Conservation (phyloP, 441 rosid genomes). For the Raphanus hybrid region DNA sequence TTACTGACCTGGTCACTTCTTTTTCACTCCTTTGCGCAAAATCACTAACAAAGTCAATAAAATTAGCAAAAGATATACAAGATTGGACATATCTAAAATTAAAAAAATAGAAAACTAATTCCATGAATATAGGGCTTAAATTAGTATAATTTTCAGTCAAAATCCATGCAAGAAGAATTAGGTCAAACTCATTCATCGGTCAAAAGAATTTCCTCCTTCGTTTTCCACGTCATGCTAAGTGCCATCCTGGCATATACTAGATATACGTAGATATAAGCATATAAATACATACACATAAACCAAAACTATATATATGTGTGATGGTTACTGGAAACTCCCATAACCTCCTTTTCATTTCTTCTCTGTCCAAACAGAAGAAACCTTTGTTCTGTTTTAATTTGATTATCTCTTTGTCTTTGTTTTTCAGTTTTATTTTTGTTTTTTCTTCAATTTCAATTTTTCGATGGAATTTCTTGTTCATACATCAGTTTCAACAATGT, state of each 20-base stretch:
- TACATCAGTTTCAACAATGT: conserved; percentile 24
- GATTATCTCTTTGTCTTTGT: conserved; percentile 27
- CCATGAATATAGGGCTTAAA: conserved; percentile 40
- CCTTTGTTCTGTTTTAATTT: conserved; percentile 19
- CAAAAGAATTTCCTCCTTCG: conserved; percentile 11
- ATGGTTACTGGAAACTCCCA: conserved; percentile 38
- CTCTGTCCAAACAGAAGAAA: conserved; percentile 31
- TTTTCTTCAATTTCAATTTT: conserved; percentile 15
- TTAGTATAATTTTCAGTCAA: conserved; percentile 28
- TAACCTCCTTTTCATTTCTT: conserved; percentile 25
- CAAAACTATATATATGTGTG: conserved; percentile 31
- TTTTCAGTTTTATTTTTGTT: conserved; percentile 6
- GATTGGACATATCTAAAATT: conserved; percentile 10
- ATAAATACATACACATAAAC: conserved; percentile 21
- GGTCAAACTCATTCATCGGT: conserved; percentile 30
- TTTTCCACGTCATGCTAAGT: background rate
- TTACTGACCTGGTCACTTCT: conserved; percentile 7
- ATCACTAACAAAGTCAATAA: conserved; percentile 21
- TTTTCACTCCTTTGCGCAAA: conserved; percentile 18
- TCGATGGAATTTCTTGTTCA: conserved; percentile 20
- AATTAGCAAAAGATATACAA: conserved; percentile 6
- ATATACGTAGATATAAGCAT: background rate
- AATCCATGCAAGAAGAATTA: conserved; percentile 8
- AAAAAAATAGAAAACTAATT: conserved; percentile 19
- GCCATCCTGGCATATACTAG: conserved; percentile 21